These are phyloP conservation scores for Themeda triandra DNA, from an alignment of 176 grass and related monocot species.

Conservation along the genomic window DNA sequence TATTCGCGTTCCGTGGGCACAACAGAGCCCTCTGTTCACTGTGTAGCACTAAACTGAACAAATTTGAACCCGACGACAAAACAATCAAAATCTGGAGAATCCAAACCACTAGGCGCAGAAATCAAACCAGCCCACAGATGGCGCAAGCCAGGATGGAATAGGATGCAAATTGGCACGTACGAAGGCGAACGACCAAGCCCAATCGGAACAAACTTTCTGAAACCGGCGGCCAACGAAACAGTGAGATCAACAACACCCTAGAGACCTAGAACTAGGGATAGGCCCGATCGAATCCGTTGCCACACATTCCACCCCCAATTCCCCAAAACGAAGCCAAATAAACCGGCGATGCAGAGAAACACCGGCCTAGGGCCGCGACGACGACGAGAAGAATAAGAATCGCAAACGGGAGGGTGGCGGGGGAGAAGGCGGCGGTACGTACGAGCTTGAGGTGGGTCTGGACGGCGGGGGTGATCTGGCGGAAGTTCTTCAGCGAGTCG, in stretches of 20 bases:
- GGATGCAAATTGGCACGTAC: not conserved
- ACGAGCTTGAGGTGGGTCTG: constrained; percentile 90
- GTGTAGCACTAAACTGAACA: not conserved
- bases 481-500: constrained; percentile 74
- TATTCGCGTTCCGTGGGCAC: not conserved
- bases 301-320: not conserved
- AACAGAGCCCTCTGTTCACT: too few species aligned
- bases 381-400: not conserved
- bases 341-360: not conserved
- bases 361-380: too few species aligned
- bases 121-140: not conserved
- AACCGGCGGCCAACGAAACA: not conserved
- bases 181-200: not conserved
- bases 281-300: not conserved
- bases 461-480: constrained; percentile 68
- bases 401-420: too few species aligned
- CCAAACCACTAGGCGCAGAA: not conserved
- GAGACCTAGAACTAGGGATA: not conserved
- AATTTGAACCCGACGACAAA: too few species aligned
- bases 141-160: not conserved
- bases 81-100: too few species aligned
- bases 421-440: not conserved
- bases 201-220: not conserved
- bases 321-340: not conserved
- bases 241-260: not conserved